Conservation (phyloP, 192 early-diverging fungal genomes). For the Backusella psychrophila region DNA sequence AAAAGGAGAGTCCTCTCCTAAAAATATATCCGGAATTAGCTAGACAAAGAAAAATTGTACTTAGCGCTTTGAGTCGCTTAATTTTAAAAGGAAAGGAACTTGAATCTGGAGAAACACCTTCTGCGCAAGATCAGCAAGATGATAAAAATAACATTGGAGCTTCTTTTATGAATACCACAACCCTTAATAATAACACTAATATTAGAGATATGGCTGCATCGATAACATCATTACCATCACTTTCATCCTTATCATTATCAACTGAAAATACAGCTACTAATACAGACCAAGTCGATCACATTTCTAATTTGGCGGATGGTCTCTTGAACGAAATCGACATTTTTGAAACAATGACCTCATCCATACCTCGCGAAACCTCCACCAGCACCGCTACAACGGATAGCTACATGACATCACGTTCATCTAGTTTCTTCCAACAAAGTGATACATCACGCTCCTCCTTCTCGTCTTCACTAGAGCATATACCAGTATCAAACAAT, state of each 20-base stretch:
- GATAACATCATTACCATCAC: background rate
- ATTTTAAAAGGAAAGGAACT: constrained; percentile 29
- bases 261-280: background rate
- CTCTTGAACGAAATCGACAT: constrained; percentile 18
- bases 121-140: background rate
- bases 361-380: background rate
- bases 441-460: background rate
- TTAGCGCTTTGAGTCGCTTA: constrained; percentile 23
- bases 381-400: background rate
- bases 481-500: background rate
- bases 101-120: background rate
- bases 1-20: constrained; percentile 32
- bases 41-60: constrained; percentile 26
- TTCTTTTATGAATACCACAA: background rate
- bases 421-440: background rate
- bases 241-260: background rate
- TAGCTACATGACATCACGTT: background rate
- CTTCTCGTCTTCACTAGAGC: background rate
- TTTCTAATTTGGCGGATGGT: constrained; percentile 23
- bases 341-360: constrained; percentile 9
- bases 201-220: background rate
- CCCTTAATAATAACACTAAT: background rate
- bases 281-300: background rate
- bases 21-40: constrained; percentile 30
- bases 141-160: background rate